phyloP scores from a whole-genome alignment of 176 grass and related monocot genomes.

The Aegilops umbellulata region DNA sequence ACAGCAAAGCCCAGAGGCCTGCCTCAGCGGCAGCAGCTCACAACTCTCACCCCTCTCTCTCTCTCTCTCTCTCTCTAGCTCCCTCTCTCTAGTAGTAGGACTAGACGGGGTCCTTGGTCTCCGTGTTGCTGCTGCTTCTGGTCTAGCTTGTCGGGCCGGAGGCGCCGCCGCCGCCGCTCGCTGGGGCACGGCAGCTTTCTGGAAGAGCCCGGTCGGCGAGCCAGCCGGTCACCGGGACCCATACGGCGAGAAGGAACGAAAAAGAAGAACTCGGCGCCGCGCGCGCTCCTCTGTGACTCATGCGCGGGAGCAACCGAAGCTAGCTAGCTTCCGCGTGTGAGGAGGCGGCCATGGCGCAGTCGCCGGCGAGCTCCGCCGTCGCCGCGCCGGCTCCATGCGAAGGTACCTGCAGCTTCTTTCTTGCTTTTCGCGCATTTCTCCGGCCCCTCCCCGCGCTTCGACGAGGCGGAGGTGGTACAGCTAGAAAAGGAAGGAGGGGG shows the following conservation, averaged over 20 bases:
- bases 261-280: neutral
- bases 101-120: conserved; percentile 23
- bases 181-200: neutral
- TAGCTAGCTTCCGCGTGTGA: neutral
- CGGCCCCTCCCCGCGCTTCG: neutral
- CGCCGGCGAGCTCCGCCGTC: conserved; percentile 32
- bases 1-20: conserved; percentile 1
- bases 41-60: neutral
- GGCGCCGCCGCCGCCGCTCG: conserved; percentile 26
- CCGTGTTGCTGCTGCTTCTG: conserved; percentile 21
- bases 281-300: conserved; percentile 5
- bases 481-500: neutral
- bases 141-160: conserved; percentile 24
- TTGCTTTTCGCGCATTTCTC: neutral
- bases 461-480: neutral
- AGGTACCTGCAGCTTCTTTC: conserved; percentile 10
- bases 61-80: neutral
- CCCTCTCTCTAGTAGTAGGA: neutral
- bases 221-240: neutral
- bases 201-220: neutral
- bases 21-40: neutral
- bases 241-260: neutral
- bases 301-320: conserved; percentile 18
- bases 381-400: conserved; percentile 26
- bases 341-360: conserved; percentile 40